phyloP scores from a whole-genome alignment of 1,284 basidiomycete genomes.

The Rhizopogon parksii region DNA sequence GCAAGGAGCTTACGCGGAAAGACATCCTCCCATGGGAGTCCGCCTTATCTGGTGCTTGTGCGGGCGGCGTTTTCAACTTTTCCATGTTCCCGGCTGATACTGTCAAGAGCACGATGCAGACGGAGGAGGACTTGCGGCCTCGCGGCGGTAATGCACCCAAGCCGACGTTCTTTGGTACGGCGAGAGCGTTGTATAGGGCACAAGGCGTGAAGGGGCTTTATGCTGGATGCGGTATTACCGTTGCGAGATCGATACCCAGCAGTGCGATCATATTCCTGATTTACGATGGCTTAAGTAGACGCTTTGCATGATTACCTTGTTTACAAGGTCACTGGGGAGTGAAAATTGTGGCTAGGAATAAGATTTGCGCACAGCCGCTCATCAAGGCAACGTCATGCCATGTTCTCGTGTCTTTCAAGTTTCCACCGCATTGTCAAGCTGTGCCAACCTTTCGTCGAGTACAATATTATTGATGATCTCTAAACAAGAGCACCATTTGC shows the following conservation, averaged over 20 bases:
- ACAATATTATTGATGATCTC: too few species aligned
- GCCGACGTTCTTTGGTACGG: conserved; percentile 66
- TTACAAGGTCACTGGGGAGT: too few species aligned
- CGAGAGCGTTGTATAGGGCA: conserved; percentile 65
- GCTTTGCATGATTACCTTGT: conserved; percentile 36
- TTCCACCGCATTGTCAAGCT: too few species aligned
- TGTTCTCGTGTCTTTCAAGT: too few species aligned
- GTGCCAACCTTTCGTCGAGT: too few species aligned
- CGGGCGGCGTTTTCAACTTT: conserved; percentile 84
- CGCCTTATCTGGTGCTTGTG: conserved; percentile 78
- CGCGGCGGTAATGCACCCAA: conserved; percentile 27
- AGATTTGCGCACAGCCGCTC: too few species aligned
- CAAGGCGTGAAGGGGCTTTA: conserved; percentile 86
- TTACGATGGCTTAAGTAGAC: conserved; percentile 69
- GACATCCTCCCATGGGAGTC: conserved; percentile 74
- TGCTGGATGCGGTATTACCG: conserved; percentile 93
- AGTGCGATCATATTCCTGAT: conserved; percentile 90
- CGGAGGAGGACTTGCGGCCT: conserved; percentile 81
- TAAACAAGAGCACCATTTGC: too few species aligned
- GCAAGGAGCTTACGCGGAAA: conserved; percentile 20
- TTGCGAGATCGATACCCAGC: conserved; percentile 80
- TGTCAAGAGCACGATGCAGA: conserved; percentile 94
- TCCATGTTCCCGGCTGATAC: conserved; percentile 90
- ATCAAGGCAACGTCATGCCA: too few species aligned
- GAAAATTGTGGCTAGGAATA: too few species aligned